Evolutionary conservation across 1,139 yeast genomes (phyloP).

Genomic region (Yamadazyma taylorii): DNA sequence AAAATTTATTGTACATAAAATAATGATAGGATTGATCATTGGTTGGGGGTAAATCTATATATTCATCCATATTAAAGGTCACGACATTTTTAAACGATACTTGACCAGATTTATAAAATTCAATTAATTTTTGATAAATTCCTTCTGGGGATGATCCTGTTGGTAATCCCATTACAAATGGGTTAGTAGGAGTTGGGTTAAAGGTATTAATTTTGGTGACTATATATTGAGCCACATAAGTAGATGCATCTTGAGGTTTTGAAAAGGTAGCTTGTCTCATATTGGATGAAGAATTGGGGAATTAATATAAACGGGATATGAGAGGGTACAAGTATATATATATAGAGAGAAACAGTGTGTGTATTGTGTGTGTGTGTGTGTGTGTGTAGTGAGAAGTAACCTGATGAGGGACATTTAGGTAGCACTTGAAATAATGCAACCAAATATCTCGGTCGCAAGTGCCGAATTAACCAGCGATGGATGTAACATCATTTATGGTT

Average conservation of each 20-base stretch:
- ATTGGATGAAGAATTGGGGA: too few species aligned
- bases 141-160: constrained; percentile 69
- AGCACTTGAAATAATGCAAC: neutral
- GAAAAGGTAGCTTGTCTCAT: constrained; percentile 46
- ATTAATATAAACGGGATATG: too few species aligned
- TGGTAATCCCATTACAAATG: constrained; percentile 63
- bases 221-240: constrained; percentile 50
- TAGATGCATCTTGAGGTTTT: constrained; percentile 45
- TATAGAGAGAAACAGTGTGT: neutral
- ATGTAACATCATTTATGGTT: constrained; percentile 5
- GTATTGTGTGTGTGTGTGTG: too few species aligned
- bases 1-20: constrained; percentile 60
- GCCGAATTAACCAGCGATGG: neutral
- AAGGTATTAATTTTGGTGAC: constrained; percentile 45
- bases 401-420: too few species aligned
- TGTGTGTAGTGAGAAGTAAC: too few species aligned
- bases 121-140: constrained; percentile 49
- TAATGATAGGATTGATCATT: constrained; percentile 59
- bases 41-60: constrained; percentile 49
- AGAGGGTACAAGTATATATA: neutral
- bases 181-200: constrained; percentile 46
- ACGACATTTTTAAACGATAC: constrained; percentile 56
- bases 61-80: constrained; percentile 66
- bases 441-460: neutral
- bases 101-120: constrained; percentile 44